Percentiles rank a stretch among this genome's conserved stretches.
phyloP scores from a whole-genome alignment of 2,329 filamentous ascomycete genomes.

The Sclerotinia trifoliorum region DNA sequence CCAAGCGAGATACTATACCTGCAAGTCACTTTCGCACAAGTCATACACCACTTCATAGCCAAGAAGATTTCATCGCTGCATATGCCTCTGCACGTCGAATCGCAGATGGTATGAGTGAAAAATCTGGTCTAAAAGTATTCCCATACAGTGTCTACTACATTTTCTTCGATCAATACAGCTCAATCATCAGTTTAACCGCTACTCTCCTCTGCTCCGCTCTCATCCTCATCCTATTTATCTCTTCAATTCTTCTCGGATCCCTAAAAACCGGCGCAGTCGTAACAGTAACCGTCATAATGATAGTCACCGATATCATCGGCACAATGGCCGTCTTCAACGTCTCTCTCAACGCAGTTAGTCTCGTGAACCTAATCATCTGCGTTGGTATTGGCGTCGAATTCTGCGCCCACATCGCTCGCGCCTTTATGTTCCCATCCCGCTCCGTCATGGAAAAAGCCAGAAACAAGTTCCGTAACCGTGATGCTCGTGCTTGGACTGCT shows the following conservation, averaged over 20 bases:
- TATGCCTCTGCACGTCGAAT: slow-evolving; percentile 90
- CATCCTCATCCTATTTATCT: slow-evolving; percentile 79
- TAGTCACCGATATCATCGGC: slow-evolving; percentile 87
- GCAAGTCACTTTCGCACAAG: slow-evolving; percentile 91
- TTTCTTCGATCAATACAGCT: slow-evolving; percentile 96
- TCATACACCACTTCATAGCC: slow-evolving; percentile 82
- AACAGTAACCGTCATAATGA: slow-evolving; percentile 87
- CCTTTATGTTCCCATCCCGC: slow-evolving; percentile 89
- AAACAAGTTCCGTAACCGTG: slow-evolving; percentile 73
- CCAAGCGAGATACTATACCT: slow-evolving; percentile 63
- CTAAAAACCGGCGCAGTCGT: slow-evolving; percentile 78
- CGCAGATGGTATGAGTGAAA: slow-evolving; percentile 67
- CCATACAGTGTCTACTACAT: slow-evolving; percentile 98
- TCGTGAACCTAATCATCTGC: slow-evolving; percentile 96
- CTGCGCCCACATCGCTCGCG: slow-evolving; percentile 92
- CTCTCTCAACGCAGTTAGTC: slow-evolving; percentile 88
- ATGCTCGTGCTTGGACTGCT: slow-evolving; percentile 87
- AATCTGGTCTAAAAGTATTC: slow-evolving; percentile 80
- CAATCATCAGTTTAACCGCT: slow-evolving; percentile 76
- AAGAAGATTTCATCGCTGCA: slow-evolving; percentile 88
- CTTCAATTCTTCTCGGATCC: slow-evolving; percentile 79
- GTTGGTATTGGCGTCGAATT: slow-evolving; percentile 97
- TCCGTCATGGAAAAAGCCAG: slow-evolving; percentile 79
- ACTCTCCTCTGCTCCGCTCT: slow-evolving; percentile 80
- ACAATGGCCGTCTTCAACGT: slow-evolving; percentile 89